These are phyloP conservation scores for Bassia scoparia DNA, from an alignment of 148 eudicot genomes.

Conservation along the genomic window DNA sequence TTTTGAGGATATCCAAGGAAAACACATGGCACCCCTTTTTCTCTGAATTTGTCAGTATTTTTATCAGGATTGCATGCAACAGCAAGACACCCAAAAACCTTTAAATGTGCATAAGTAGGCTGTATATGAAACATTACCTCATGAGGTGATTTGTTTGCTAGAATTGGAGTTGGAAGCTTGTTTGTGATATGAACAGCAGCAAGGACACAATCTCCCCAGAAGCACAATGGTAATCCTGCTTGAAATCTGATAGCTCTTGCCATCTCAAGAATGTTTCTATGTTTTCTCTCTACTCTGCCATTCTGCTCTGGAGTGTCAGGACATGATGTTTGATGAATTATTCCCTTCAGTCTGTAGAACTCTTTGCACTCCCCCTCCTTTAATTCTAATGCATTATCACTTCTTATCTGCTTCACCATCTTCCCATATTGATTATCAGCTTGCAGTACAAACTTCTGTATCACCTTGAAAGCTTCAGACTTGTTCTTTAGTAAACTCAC, in stretches of 20 bases:
- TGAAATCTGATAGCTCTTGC: background rate
- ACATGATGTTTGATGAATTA: background rate
- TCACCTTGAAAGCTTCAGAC: background rate
- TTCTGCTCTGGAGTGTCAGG: background rate
- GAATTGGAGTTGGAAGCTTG: background rate
- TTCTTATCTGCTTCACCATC: background rate
- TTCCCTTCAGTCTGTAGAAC: background rate
- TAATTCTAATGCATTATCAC: conserved; percentile 8
- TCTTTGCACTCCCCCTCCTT: background rate
- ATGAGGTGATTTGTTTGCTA: background rate
- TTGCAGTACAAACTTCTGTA: background rate
- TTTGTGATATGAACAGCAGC: background rate
- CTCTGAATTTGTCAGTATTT: background rate
- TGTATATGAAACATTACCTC: background rate
- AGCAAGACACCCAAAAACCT: background rate
- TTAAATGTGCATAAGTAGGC: background rate
- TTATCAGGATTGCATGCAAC: background rate
- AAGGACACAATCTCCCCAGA: background rate
- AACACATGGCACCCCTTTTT: background rate
- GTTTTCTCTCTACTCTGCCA: background rate
- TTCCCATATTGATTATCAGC: background rate
- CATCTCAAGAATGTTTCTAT: background rate
- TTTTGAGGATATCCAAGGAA: background rate
- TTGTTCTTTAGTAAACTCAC: background rate
- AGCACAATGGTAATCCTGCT: background rate